Percentiles rank a stretch among this genome's conserved stretches.
These are phyloP conservation scores for Chlamydomonas eustigma DNA, from an alignment of 139 green algal species.

Conservation along the genomic window DNA sequence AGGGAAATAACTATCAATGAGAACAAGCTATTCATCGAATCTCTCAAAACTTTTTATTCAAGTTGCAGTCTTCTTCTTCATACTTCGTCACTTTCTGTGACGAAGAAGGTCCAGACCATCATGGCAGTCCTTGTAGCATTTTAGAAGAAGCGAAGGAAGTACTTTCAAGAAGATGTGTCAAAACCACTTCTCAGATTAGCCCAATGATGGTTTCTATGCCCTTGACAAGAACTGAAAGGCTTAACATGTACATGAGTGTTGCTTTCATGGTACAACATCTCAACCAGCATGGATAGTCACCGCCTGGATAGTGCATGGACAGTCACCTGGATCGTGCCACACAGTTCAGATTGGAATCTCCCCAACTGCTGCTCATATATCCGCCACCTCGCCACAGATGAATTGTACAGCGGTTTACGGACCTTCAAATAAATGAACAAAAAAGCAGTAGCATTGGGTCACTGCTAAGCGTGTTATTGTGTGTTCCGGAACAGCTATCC, in stretches of 20 bases:
- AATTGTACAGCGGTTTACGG: conserved; percentile 57
- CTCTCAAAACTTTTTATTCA: background rate
- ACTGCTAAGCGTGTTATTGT: background rate
- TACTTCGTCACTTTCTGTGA: background rate
- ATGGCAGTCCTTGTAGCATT: too few species aligned
- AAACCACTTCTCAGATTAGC: background rate
- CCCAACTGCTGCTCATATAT: conserved; percentile 46
- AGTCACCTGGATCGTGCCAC: conserved; percentile 17
- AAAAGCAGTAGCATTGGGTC: background rate
- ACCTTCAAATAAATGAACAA: conserved; percentile 39
- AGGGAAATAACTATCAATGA: too few species aligned
- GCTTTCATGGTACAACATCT: background rate
- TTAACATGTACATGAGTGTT: background rate
- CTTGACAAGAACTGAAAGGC: background rate
- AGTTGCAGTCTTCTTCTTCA: background rate
- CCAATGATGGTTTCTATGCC: background rate
- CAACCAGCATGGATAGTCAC: background rate
- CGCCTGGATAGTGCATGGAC: background rate
- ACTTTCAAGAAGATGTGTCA: too few species aligned
- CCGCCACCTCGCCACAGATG: conserved; percentile 46
- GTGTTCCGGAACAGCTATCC: too few species aligned
- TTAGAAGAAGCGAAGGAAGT: too few species aligned
- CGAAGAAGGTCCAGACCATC: too few species aligned
- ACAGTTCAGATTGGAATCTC: conserved; percentile 23
- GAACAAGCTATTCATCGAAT: too few species aligned